Evolutionary conservation across 495 filamentous ascomycete species (phyloP).

Genomic region (Penicillium nucicola): DNA sequence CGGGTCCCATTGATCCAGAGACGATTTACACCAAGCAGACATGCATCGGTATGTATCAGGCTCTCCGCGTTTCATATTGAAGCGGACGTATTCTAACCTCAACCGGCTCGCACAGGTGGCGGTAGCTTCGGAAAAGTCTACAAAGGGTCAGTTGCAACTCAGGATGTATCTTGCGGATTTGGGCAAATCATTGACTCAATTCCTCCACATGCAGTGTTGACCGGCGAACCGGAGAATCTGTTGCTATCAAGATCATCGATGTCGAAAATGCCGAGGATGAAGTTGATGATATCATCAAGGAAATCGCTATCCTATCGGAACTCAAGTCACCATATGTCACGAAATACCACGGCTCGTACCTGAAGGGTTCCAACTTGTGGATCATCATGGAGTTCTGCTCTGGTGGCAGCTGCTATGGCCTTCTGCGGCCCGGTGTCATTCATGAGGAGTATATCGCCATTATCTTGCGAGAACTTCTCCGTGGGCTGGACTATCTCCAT

Average conservation of each 20-base stretch:
- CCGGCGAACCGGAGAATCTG: conserved; percentile 76
- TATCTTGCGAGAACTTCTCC: conserved; percentile 83
- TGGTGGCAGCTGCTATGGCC: conserved; percentile 85
- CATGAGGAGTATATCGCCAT: conserved; percentile 92
- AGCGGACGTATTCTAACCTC: not conserved
- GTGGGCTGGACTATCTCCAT: conserved; percentile 91
- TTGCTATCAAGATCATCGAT: conserved; percentile 96
- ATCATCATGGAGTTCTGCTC: conserved; percentile 97
- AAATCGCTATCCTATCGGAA: conserved; percentile 94
- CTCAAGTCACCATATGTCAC: conserved; percentile 93
- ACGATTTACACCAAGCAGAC: conserved; percentile 89
- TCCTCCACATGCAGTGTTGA: conserved; percentile 64
- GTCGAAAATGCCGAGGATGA: conserved; percentile 98
- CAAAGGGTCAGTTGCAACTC: conserved; percentile 67
- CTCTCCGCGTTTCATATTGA: too few relatives aligned
- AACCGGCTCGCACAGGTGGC: conserved; percentile 47
- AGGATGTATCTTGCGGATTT: too few relatives aligned
- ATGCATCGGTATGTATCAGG: conserved; percentile 70
- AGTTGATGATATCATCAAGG: conserved; percentile 97
- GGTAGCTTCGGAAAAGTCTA: conserved; percentile 95
- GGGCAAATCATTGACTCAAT: too few relatives aligned
- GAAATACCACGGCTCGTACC: conserved; percentile 92
- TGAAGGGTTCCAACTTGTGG: conserved; percentile 94
- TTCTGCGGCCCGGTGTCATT: conserved; percentile 91
- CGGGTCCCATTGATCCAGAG: conserved; percentile 67